A percentile compares a stretch with the other conserved stretches of the same genome.
Conservation (phyloP, 306 rosid genomes). For the Cicer cuneatum region DNA sequence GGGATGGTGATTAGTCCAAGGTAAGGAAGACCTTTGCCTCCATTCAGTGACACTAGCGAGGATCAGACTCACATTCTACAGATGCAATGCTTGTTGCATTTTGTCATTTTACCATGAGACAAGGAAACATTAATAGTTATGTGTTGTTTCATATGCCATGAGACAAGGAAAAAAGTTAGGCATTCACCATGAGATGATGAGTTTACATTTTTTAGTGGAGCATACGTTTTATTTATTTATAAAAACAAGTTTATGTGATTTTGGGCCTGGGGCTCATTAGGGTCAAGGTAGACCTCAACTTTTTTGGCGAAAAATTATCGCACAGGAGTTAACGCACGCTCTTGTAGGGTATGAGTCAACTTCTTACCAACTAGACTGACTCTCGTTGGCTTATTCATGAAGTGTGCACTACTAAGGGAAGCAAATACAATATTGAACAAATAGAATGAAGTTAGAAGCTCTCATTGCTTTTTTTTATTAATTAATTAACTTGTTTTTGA, state of each 20-base stretch:
- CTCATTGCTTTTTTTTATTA: constrained; percentile 1
- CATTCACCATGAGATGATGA: not conserved
- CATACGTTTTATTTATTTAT: not conserved
- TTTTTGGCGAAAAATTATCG: no score
- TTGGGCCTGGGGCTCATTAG: no score
- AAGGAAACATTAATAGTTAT: constrained; percentile 1
- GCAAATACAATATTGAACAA: not conserved
- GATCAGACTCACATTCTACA: no score
- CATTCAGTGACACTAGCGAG: no score
- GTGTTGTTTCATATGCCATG: constrained; percentile 30
- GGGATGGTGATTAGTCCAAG: no score
- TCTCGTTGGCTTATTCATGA: not conserved
- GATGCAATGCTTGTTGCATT: no score
- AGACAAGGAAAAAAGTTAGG: constrained; percentile 10
- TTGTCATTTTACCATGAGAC: not conserved
- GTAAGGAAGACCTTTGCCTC: no score
- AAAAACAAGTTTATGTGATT: no score
- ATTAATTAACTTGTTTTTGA: not conserved
- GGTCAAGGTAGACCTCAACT: no score
- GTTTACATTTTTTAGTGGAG: not conserved
- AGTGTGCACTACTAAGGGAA: constrained; percentile 1
- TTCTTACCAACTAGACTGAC: no score
- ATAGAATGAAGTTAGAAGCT: not conserved
- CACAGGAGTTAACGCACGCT: no score
- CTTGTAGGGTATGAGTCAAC: no score